phyloP scores from a whole-genome alignment of 805 yeast species.

The Pichia thaimueangensis region DNA sequence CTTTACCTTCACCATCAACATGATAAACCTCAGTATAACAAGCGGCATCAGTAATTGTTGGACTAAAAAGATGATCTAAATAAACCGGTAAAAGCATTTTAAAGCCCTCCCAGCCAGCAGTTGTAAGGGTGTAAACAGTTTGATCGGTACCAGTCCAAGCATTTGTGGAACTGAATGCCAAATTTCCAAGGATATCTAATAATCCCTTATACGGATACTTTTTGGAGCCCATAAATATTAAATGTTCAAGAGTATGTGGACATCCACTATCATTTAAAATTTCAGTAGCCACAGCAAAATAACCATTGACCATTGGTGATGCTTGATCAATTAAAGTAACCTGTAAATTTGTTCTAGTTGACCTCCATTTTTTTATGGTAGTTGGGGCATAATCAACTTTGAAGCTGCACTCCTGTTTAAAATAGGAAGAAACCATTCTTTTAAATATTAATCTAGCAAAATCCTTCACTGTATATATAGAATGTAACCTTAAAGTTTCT shows the following conservation, averaged over 20 bases:
- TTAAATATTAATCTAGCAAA: background rate
- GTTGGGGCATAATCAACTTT: constrained; percentile 74
- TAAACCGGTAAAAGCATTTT: constrained; percentile 77
- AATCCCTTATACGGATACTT: constrained; percentile 88
- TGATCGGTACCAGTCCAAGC: constrained; percentile 98
- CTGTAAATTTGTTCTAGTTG: constrained; percentile 76
- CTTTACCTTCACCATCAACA: constrained; percentile 83
- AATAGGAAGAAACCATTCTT: constrained; percentile 24
- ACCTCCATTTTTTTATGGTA: constrained; percentile 65
- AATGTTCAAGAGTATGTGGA: constrained; percentile 94
- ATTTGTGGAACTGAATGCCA: constrained; percentile 79
- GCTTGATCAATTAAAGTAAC: constrained; percentile 69
- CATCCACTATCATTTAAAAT: constrained; percentile 80
- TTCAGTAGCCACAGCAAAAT: constrained; percentile 93
- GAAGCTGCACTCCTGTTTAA: constrained; percentile 43
- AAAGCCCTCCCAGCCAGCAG: constrained; percentile 98
- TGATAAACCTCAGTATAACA: constrained; percentile 94
- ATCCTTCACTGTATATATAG: background rate
- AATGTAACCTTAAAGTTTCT: no score
- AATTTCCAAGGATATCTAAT: constrained; percentile 77
- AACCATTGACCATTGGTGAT: constrained; percentile 88
- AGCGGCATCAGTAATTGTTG: constrained; percentile 84
- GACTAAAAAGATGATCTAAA: constrained; percentile 77
- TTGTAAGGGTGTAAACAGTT: constrained; percentile 83
- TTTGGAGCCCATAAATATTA: constrained; percentile 89